Percentiles rank a stretch among this genome's conserved stretches.
These are phyloP conservation scores for Penicillium sp. DNA, from an alignment of 2,329 filamentous ascomycete species.

Conservation along the genomic window DNA sequence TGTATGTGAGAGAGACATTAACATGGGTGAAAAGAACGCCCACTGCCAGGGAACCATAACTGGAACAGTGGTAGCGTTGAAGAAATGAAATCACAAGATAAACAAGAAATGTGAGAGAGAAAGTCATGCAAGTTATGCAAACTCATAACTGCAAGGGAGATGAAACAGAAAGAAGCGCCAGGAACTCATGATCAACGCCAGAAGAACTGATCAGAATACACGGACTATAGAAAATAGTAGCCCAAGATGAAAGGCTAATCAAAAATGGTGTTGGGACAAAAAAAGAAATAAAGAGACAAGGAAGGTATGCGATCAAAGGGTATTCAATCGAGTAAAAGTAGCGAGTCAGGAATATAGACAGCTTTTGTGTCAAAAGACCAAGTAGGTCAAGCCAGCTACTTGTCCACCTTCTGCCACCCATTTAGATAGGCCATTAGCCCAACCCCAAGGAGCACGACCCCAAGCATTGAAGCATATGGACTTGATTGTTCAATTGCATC, in stretches of 20 bases:
- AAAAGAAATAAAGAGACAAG: conserved; percentile 23
- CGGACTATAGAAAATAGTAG: conserved; percentile 9
- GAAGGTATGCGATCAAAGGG: conserved; percentile 3
- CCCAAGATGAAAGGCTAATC: conserved; percentile 14
- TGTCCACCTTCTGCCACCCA: conserved; percentile 70
- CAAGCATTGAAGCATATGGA: conserved; percentile 81
- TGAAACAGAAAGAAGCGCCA: conserved; percentile 21
- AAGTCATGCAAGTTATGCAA: conserved; percentile 33
- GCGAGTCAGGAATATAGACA: neutral
- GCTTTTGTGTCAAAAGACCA: neutral
- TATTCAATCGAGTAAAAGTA: neutral
- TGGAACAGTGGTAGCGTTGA: conserved; percentile 27
- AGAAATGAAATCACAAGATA: conserved; percentile 22
- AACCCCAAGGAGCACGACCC: conserved; percentile 80
- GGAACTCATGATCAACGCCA: conserved; percentile 22
- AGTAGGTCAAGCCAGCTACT: conserved; percentile 34
- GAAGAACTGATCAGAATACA: conserved; percentile 13
- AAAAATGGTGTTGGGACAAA: conserved; percentile 22
- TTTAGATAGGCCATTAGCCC: conserved; percentile 87
- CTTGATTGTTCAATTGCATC: conserved; percentile 60
- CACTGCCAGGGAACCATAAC: conserved; percentile 34
- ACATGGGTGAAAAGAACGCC: conserved; percentile 25
- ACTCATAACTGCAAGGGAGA: conserved; percentile 33
- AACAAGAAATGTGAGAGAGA: conserved; percentile 22
- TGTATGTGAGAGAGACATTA: conserved; percentile 29